Conservation (phyloP, 2,329 filamentous ascomycete species). For the Phialophora tarda region DNA sequence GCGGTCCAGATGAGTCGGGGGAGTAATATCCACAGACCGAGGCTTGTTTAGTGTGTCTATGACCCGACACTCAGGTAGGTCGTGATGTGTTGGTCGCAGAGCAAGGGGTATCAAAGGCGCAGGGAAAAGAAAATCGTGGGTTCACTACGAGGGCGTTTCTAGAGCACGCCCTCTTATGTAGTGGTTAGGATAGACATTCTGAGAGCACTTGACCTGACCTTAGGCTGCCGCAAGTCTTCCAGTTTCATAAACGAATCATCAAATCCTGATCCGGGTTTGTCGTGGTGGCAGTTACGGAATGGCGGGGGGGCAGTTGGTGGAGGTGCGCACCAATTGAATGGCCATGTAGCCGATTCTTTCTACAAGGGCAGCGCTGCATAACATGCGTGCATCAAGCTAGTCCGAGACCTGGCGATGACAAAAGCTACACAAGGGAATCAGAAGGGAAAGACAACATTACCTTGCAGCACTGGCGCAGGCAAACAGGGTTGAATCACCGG, state of each 20-base stretch:
- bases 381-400: neutral
- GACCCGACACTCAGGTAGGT: neutral
- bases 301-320: constrained; percentile 14
- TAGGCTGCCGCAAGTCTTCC: neutral
- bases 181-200: neutral
- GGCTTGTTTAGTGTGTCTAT: neutral
- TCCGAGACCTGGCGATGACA: neutral
- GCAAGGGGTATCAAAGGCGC: neutral
- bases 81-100: neutral
- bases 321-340: constrained; percentile 13
- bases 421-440: neutral
- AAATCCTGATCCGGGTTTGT: constrained; percentile 6
- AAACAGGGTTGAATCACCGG: neutral
- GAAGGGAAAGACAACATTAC: neutral
- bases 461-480: neutral
- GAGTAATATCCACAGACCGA: neutral
- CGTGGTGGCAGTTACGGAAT: neutral
- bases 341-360: constrained; percentile 7
- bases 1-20: neutral
- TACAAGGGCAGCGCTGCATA: neutral
- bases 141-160: neutral
- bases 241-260: neutral
- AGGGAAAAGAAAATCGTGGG: neutral
- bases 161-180: neutral
- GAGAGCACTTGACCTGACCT: neutral